A percentile compares a stretch with the other conserved stretches of the same genome.
Conservation (phyloP, 305 asterid genomes). For the Solanum hybrid region DNA sequence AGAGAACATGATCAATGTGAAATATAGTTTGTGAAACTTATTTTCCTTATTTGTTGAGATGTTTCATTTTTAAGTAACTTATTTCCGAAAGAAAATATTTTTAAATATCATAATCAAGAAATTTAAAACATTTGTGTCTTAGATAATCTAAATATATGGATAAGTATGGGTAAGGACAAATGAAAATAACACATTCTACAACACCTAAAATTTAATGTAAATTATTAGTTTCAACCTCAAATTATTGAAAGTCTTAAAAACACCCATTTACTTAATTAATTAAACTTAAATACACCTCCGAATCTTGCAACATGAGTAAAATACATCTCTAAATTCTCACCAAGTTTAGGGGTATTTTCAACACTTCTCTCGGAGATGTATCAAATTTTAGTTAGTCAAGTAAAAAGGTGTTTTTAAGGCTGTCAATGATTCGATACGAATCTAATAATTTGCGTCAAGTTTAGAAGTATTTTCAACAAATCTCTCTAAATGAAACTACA, state of each 20-base stretch:
- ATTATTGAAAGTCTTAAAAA: not conserved
- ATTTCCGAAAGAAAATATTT: not conserved
- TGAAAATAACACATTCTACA: not conserved
- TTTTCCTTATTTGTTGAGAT: not conserved
- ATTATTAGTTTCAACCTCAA: not conserved
- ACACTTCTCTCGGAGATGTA: not conserved
- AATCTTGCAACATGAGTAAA: not conserved
- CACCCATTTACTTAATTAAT: rapidly evolving
- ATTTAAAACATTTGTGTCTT: not conserved
- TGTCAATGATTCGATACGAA: not conserved
- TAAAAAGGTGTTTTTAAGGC: rapidly evolving
- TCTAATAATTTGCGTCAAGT: not conserved
- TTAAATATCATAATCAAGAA: not conserved
- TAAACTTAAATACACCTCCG: too few species aligned
- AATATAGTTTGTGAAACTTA: not conserved
- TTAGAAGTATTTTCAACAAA: rapidly evolving
- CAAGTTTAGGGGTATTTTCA: too few species aligned
- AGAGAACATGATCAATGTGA: not conserved
- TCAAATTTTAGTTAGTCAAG: rapidly evolving
- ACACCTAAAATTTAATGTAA: not conserved
- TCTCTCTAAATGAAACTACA: not conserved
- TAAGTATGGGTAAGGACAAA: not conserved
- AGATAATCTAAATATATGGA: not conserved
- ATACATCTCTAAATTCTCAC: not conserved
- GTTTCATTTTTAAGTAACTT: not conserved